Evolutionary conservation across 164 flowering plant species (phyloP), one percentile per base, ranked within the genome.

Genomic region (Vitis labrusca): DNA sequence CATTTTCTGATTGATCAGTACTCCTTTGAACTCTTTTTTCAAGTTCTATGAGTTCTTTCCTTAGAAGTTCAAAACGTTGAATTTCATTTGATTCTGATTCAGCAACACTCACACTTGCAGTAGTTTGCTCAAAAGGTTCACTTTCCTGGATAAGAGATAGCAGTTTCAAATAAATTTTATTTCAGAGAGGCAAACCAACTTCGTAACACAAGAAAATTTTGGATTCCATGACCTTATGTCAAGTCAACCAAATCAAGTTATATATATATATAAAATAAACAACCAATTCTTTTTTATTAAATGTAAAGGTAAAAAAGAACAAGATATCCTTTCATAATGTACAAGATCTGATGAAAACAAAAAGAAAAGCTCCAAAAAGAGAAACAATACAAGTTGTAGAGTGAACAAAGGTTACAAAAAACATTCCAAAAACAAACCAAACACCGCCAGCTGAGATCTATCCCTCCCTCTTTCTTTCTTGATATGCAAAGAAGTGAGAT

Each of bases 11-110:
- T 69, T 64, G 83, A 69, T 79, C 77, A 17, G 95, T 77, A 79
- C 95, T 90, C 78, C 80, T 88, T 68, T 93, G 94, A 68, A 95
- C 98, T 70, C 99, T 81, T 72, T 85, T 86, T 73, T 95, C 99
- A 71, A 95, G 94, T 77, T 93, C 94, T 44, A 91, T 85, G 5
- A 95, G 83, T 71, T 95, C 98, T 77, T 73, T 81, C 76, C 93
- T 88, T 61, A 95, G 63, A 54, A 83, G 76, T 77, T 93, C 97
- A 85, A 95, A 95, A 9, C 98, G 93, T 16, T 13, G 84, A 60
- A 89, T 81, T 68, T 93, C 95, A 83, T 79, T 84, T 60, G 88
- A 64, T 66, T 86, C 91, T 9, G 88, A 71, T 23, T 76, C 82
- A 15, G 63, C 76, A 60, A 65, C 68, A 53, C 54, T 79, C 8